A percentile compares a stretch with the other conserved stretches of the same genome.
Evolutionary conservation across 306 rosid genomes (phyloP).

Genomic region (Vigna hirtella): DNA sequence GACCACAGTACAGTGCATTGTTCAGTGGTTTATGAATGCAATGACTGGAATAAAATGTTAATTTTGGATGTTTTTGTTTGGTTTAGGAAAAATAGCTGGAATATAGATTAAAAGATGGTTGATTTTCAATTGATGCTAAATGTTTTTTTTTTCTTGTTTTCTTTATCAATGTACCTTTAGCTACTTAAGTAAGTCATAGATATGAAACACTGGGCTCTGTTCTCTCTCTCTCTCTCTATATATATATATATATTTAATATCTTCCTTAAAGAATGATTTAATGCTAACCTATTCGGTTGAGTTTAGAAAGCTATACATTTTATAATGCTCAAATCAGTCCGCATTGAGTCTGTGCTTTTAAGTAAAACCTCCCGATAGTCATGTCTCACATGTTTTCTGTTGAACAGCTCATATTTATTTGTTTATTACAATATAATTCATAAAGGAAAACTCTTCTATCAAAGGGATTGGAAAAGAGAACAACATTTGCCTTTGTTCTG

Average conservation of each 20-base stretch:
- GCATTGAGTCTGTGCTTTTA: background rate
- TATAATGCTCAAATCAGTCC: constrained; percentile 27
- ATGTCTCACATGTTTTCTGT: constrained; percentile 27
- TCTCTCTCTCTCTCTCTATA: background rate
- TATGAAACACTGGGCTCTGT: background rate
- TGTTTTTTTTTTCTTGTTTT: background rate
- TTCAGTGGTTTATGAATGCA: background rate
- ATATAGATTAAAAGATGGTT: background rate
- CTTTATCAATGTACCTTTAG: background rate
- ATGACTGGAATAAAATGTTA: background rate
- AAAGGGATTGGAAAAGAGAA: background rate
- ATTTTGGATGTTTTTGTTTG: background rate
- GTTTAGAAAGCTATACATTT: background rate
- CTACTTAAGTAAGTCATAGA: background rate
- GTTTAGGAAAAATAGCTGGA: background rate
- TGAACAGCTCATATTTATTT: background rate
- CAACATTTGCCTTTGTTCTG: constrained; percentile 3
- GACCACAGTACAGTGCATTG: background rate
- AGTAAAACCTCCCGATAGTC: constrained; percentile 11
- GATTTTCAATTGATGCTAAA: background rate
- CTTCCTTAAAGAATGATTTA: background rate
- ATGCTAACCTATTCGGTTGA: background rate
- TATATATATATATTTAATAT: background rate
- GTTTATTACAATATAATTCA: constrained; percentile 27
- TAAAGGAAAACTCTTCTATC: constrained; percentile 25